Base-by-base conservation (phyloP, 1,284 basidiomycete genomes). In the Malassezia sp. region DNA sequence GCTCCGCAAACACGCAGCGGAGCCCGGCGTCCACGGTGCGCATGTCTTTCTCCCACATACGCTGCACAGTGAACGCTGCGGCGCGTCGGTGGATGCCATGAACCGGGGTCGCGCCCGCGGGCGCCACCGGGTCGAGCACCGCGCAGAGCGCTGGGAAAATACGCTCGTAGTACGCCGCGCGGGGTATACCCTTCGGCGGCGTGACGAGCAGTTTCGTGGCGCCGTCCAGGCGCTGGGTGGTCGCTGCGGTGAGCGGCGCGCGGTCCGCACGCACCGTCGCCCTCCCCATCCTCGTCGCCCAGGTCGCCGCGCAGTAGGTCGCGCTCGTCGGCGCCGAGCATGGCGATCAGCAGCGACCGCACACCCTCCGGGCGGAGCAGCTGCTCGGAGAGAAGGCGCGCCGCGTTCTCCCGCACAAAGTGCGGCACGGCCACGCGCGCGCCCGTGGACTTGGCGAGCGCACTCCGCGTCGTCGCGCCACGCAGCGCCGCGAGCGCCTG, bases 331-430 rank as follows among this genome's bases (percentile, higher is more conserved):
- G 50, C 48, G 12, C 59, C 59, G 22, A 63, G 56, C 3, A 56
- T 56, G 38, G 49, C 60, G 38, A 61, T 52, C 22, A 65, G 46
- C 7, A 65, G 49, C 5, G 59, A 53, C 10, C 59, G 57, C 2
- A 67, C 61, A 10, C 64, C 67, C n/a, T 64, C 61, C 1, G 59
- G 53, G 5, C 67, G 41, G 7, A 67, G 42, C 2, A 70, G 57
- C 43, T 68, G 67, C 12, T 56, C 54, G 6, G 58, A 54, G 5
- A 60, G 45, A 28, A 70, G 47, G 10, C 60, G 53, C n/a, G 50
- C 51, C 0, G 59, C 54, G 2, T 40, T 17, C 26, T 44, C 42
- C 7, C 48, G 42, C 26, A 50, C 48, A 33, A 43, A 44, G 14
- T n/a, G 3, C 2, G 46, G 46, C 5, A 18, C 22, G 8, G 15